Evolutionary conservation across 345 rosid genomes (phyloP).

Genomic region (Corymbia maculata): DNA sequence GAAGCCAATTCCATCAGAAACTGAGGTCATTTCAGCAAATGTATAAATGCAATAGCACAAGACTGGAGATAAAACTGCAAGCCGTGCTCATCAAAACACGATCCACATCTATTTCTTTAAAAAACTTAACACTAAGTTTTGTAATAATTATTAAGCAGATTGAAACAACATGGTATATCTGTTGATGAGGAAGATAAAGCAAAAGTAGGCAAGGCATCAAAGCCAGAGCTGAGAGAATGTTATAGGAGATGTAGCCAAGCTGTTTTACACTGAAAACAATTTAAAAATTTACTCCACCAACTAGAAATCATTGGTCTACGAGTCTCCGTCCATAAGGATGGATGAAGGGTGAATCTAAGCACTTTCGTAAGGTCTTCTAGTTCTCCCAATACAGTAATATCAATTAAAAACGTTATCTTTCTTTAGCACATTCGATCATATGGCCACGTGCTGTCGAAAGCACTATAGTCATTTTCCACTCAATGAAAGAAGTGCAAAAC

Average conservation of each 20-base stretch:
- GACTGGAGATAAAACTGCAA: not conserved
- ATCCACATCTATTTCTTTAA: not conserved
- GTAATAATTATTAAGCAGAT: not conserved
- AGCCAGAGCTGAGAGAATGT: not conserved
- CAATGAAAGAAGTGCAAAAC: not conserved
- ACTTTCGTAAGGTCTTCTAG: not conserved
- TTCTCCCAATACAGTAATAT: not conserved
- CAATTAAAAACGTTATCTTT: not conserved
- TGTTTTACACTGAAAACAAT: not conserved
- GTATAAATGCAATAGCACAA: not conserved
- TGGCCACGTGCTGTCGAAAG: not conserved
- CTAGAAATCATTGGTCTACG: not conserved
- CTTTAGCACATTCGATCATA: not conserved
- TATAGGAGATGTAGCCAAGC: not conserved
- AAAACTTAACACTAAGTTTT: not conserved
- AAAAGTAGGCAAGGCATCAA: not conserved
- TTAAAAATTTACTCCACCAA: not conserved
- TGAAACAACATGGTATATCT: not conserved
- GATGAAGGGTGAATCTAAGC: not conserved
- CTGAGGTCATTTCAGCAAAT: conserved; percentile 19
- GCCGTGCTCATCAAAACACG: not conserved
- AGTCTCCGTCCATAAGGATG: not conserved
- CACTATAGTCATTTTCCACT: not conserved
- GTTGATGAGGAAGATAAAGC: not conserved
- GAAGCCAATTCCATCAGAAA: conserved; percentile 64